Evolutionary conservation across 2,329 filamentous ascomycete genomes (phyloP), one percentile per base, ranked within the genome.

Genomic region (Graphilbum ipis-grandicollis): DNA sequence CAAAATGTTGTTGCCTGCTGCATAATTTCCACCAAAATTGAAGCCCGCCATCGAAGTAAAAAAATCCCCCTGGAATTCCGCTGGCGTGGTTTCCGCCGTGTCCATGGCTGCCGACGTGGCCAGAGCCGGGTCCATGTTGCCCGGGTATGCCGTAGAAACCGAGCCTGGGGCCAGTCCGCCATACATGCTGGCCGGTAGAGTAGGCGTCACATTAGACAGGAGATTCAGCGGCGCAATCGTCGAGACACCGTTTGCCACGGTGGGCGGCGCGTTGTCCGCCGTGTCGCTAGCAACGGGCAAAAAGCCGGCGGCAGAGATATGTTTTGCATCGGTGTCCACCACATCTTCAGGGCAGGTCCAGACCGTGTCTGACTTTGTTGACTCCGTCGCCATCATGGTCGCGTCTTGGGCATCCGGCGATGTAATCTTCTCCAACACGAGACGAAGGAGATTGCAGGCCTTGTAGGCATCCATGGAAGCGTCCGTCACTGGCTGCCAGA

Each of bases 401-500:
- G 30, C 18, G 8, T 7, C 7, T 31, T 31, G 6, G 30, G 30
- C n/a, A 23, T n/a, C 26, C 9, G 32, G 10, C 10, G 31, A n/a
- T 8, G 68, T 76, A 37, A 94, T 65, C 54, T 90, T 90, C 23
- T 75, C 67, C 32, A 96, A 59, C 71, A 96, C 85, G 36, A 94
- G 75, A 18, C 75, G 75, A n/a, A 96, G 62, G 19, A 88, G 68
- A 31, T 73, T 74, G 30, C 74, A 74, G 2, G 84, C 88, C 58
- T 96, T 96, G 59, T 77, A 86, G 0, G 86, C 84, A 46, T 96
- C 88, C 59, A 94, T 79, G 1, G 80, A 90, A 19, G 75, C 66
- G 38, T 90, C 78, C 3, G 75, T 71, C 10, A 85, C 63, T 9
- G 72, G 73, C 34, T 79, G 75, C 85, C 86, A 96, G 39, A 96